phyloP scores from a whole-genome alignment of 495 filamentous ascomycete genomes.

The Penicillium simplicissimum region DNA sequence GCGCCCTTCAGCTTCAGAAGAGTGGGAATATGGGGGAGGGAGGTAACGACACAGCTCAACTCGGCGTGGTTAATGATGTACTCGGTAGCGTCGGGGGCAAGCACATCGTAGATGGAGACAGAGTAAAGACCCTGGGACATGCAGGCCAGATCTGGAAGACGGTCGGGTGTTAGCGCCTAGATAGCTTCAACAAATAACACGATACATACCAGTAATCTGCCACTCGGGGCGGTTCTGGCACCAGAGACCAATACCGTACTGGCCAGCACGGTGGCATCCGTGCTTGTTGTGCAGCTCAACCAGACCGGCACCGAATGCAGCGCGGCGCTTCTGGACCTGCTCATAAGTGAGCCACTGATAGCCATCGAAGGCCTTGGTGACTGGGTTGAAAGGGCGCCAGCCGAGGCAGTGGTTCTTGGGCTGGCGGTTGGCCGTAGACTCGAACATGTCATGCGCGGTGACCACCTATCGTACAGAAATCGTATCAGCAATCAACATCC shows the following conservation, averaged over 20 bases:
- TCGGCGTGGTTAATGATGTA: slow-evolving; percentile 92
- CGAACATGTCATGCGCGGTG: slow-evolving; percentile 82
- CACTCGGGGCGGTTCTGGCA: slow-evolving; percentile 95
- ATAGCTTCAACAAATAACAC: background rate
- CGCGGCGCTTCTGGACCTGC: slow-evolving; percentile 75
- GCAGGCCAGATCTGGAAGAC: slow-evolving; percentile 74
- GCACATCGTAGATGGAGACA: slow-evolving; percentile 95
- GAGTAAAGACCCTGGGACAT: slow-evolving; percentile 86
- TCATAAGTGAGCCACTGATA: slow-evolving; percentile 86
- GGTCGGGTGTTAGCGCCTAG: slow-evolving; percentile 4
- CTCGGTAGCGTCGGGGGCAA: slow-evolving; percentile 86
- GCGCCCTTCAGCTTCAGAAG: slow-evolving; percentile 80
- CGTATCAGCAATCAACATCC: background rate
- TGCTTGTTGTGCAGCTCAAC: slow-evolving; percentile 75
- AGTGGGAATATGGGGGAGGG: slow-evolving; percentile 80
- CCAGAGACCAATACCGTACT: slow-evolving; percentile 91
- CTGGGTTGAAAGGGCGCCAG: slow-evolving; percentile 74
- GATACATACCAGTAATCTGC: slow-evolving; percentile 79
- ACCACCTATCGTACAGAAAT: slow-evolving; percentile 41
- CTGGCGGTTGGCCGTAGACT: slow-evolving; percentile 61
- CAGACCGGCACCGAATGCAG: slow-evolving; percentile 84
- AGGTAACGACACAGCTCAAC: slow-evolving; percentile 73
- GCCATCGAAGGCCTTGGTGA: slow-evolving; percentile 70
- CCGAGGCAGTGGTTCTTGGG: slow-evolving; percentile 72
- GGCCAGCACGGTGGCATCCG: slow-evolving; percentile 57